Conservation (phyloP, 2,329 filamentous ascomycete genomes). For the Stagonosporopsis vannaccii region DNA sequence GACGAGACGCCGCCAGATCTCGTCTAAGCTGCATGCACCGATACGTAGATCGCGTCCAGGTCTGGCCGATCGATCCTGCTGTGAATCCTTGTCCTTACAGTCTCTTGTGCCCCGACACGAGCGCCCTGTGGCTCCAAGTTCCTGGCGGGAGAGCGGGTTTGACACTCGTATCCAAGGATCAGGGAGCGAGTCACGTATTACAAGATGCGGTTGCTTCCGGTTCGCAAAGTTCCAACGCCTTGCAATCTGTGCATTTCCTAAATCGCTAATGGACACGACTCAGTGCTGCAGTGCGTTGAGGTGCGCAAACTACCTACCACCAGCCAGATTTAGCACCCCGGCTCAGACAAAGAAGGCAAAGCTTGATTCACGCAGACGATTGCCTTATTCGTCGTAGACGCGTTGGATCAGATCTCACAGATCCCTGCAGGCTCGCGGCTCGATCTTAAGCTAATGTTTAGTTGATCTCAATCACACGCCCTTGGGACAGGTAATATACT, state of each 20-base stretch:
- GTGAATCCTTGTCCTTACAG: conserved; percentile 28
- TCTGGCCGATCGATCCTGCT: conserved; percentile 36
- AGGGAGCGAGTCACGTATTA: conserved; percentile 32
- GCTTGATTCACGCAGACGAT: conserved; percentile 38
- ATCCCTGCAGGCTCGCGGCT: conserved; percentile 39
- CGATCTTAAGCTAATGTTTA: conserved; percentile 41
- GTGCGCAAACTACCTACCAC: conserved; percentile 28
- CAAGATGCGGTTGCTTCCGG: conserved; percentile 35
- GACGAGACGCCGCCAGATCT: conserved; percentile 38
- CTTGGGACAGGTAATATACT: conserved; percentile 39
- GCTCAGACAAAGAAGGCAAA: conserved; percentile 31
- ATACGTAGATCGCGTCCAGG: conserved; percentile 38
- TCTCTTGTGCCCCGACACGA: conserved; percentile 26
- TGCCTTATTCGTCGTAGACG: conserved; percentile 39
- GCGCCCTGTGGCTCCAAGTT: conserved; percentile 28
- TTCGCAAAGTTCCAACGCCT: conserved; percentile 27
- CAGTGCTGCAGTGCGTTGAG: conserved; percentile 26
- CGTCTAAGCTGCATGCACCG: conserved; percentile 29
- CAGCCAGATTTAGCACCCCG: conserved; percentile 30
- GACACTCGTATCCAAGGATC: conserved; percentile 31
- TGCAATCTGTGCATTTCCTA: conserved; percentile 30
- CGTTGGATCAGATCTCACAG: conserved; percentile 27
- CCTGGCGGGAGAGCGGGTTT: conserved; percentile 29
- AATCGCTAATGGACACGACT: conserved; percentile 37
- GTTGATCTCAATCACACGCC: conserved; percentile 39